A percentile compares a stretch with the other conserved stretches of the same genome.
These are phyloP conservation scores for Paramecium biaurelia DNA, from an alignment of 73 alveolate genomes.

Conservation along the genomic window DNA sequence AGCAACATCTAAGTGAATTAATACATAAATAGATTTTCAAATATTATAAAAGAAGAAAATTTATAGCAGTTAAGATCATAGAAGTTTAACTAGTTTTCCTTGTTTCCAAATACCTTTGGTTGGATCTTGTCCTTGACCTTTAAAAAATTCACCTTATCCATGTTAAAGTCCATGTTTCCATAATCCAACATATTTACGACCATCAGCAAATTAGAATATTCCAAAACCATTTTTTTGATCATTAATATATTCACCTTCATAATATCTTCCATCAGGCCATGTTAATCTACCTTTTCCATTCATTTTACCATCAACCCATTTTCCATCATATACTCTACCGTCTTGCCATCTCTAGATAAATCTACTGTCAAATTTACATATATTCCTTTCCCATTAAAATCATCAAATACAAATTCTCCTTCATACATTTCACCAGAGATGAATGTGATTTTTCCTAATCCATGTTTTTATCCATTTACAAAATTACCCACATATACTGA, in stretches of 20 bases:
- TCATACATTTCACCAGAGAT: background rate
- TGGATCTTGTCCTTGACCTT: background rate
- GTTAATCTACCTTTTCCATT: constrained; percentile 74
- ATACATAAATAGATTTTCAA: background rate
- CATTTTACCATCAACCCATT: constrained; percentile 69
- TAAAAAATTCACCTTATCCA: constrained; percentile 69
- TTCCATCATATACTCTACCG: constrained; percentile 73
- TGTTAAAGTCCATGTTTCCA: constrained; percentile 75
- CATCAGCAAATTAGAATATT: constrained; percentile 70
- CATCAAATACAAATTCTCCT: constrained; percentile 24
- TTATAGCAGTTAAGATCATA: background rate
- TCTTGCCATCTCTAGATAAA: constrained; percentile 68
- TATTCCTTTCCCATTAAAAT: background rate
- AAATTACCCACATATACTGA: constrained; percentile 29
- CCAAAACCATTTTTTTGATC: constrained; percentile 69
- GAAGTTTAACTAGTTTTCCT: constrained; percentile 15
- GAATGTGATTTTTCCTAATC: constrained; percentile 15
- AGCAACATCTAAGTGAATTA: background rate
- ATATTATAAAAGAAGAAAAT: background rate
- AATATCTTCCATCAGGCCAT: constrained; percentile 73
- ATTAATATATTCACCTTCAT: constrained; percentile 68
- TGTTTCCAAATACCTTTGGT: constrained; percentile 27
- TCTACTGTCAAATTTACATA: constrained; percentile 27
- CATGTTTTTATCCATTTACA: background rate
- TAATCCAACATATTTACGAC: constrained; percentile 68